Conservation (phyloP, 805 yeast species). For the Zygotorulaspora florentina region DNA sequence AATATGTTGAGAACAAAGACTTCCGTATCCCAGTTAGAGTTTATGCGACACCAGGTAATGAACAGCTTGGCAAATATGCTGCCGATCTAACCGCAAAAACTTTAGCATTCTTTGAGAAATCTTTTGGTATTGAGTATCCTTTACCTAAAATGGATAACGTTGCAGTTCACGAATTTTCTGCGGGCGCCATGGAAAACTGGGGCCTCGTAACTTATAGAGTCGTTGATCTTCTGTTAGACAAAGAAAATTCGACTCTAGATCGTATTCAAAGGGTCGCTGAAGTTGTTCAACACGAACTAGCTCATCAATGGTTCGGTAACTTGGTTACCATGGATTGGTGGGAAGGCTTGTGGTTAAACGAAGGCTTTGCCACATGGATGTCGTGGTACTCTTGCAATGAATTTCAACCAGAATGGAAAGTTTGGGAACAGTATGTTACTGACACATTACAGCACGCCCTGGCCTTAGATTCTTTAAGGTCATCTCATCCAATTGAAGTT, state of each 20-base stretch:
- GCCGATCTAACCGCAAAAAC: slow-evolving; percentile 74
- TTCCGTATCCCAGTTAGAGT: slow-evolving; percentile 75
- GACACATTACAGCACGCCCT: slow-evolving; percentile 74
- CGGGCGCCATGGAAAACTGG: slow-evolving; percentile 90
- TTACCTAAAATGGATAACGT: slow-evolving; percentile 79
- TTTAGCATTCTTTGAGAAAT: slow-evolving; percentile 64
- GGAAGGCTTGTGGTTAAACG: slow-evolving; percentile 87
- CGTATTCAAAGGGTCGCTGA: slow-evolving; percentile 75
- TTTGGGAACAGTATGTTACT: slow-evolving; percentile 78
- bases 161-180: slow-evolving; percentile 78
- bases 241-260: slow-evolving; percentile 58
- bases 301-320: slow-evolving; percentile 91
- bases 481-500: slow-evolving; percentile 83
- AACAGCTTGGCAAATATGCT: slow-evolving; percentile 64
- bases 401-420: slow-evolving; percentile 80
- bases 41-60: slow-evolving; percentile 75
- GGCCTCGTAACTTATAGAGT: slow-evolving; percentile 78
- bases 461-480: slow-evolving; percentile 69
- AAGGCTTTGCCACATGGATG: slow-evolving; percentile 90
- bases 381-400: slow-evolving; percentile 79
- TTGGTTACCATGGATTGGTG: slow-evolving; percentile 90
- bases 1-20: slow-evolving; percentile 60
- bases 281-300: slow-evolving; percentile 83
- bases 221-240: slow-evolving; percentile 68
- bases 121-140: slow-evolving; percentile 72